phyloP scores from a whole-genome alignment of 208 protist species.

The Crithidia mellificae region DNA sequence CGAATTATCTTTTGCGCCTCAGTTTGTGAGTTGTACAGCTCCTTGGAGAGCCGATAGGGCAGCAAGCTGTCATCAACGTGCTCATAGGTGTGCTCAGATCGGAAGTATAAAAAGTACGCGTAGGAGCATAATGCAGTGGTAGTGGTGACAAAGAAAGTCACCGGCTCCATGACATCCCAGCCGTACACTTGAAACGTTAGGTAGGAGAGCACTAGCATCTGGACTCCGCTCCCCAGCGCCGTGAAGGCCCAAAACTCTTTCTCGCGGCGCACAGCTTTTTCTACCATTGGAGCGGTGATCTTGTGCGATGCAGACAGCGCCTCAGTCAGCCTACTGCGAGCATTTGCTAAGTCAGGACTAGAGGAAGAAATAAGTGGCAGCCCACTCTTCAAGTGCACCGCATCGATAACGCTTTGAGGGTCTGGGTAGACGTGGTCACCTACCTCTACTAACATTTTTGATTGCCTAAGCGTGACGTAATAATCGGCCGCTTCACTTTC shows the following conservation, averaged over 20 bases:
- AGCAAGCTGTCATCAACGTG: conserved; percentile 58
- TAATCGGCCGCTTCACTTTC: conserved; percentile 43
- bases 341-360: conserved; percentile 7
- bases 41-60: conserved; percentile 32
- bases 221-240: conserved; percentile 53
- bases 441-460: conserved; percentile 38
- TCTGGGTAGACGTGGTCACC: conserved; percentile 41
- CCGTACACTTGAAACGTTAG: conserved; percentile 76
- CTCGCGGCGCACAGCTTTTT: conserved; percentile 27
- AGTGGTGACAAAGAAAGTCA: conserved; percentile 78
- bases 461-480: conserved; percentile 38
- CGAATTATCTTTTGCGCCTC: conserved; percentile 27
- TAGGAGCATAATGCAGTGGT: conserved; percentile 52
- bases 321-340: not conserved
- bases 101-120: conserved; percentile 63
- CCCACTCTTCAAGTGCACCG: conserved; percentile 50
- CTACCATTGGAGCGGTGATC: conserved; percentile 1
- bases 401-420: conserved; percentile 49
- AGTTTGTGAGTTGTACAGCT: conserved; percentile 18
- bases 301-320: conserved; percentile 8
- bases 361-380: conserved; percentile 45
- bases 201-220: conserved; percentile 80
- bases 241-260: conserved; percentile 72
- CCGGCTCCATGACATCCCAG: conserved; percentile 87
- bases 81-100: conserved; percentile 50